A percentile compares a stretch with the other conserved stretches of the same genome.
These are phyloP conservation scores for Botrytis hyacinthi DNA, from an alignment of 2,329 filamentous ascomycete genomes.

Conservation along the genomic window DNA sequence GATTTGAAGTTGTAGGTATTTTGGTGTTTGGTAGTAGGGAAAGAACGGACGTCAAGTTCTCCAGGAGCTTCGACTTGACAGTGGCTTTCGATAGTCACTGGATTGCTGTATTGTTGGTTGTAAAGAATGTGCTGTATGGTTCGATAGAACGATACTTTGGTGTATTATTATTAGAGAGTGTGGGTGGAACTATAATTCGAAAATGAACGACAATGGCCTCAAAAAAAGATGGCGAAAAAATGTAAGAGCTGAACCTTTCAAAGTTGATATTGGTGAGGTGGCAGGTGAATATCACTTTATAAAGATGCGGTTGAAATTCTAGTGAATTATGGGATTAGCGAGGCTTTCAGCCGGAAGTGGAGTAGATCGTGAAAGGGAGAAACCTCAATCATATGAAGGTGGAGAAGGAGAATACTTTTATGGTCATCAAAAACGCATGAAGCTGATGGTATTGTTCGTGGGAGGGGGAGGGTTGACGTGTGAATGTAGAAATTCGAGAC, in stretches of 20 bases:
- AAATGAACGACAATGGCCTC: slow-evolving; percentile 38
- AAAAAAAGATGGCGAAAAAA: slow-evolving; percentile 26
- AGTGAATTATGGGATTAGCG: slow-evolving; percentile 19
- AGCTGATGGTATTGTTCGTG: slow-evolving; percentile 22
- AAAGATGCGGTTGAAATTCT: slow-evolving; percentile 13
- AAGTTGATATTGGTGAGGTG: slow-evolving; percentile 27
- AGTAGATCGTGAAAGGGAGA: slow-evolving; percentile 12
- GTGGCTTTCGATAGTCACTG: slow-evolving; percentile 33
- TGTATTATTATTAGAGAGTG: slow-evolving; percentile 39
- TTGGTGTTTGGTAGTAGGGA: slow-evolving; percentile 23
- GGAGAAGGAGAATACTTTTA: slow-evolving; percentile 26
- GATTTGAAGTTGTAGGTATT: slow-evolving; percentile 20
- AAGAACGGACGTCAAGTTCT: slow-evolving; percentile 41
- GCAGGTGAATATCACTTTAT: slow-evolving; percentile 26
- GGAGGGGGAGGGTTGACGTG: slow-evolving; percentile 15
- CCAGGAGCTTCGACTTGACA: slow-evolving; percentile 41
- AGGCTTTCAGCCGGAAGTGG: slow-evolving; percentile 6
- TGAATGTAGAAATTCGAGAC: not conserved
- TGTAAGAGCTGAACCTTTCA: slow-evolving; percentile 20
- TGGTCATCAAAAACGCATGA: slow-evolving; percentile 3
- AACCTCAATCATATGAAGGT: slow-evolving; percentile 2
- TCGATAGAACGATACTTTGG: slow-evolving; percentile 30
- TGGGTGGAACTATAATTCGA: slow-evolving; percentile 29
- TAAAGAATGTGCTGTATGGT: slow-evolving; percentile 36
- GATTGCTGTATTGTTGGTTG: slow-evolving; percentile 27